Percentiles rank a stretch among this genome's conserved stretches.
Evolutionary conservation across 805 yeast species (phyloP).

Genomic region (Nakazawaea holstii): DNA sequence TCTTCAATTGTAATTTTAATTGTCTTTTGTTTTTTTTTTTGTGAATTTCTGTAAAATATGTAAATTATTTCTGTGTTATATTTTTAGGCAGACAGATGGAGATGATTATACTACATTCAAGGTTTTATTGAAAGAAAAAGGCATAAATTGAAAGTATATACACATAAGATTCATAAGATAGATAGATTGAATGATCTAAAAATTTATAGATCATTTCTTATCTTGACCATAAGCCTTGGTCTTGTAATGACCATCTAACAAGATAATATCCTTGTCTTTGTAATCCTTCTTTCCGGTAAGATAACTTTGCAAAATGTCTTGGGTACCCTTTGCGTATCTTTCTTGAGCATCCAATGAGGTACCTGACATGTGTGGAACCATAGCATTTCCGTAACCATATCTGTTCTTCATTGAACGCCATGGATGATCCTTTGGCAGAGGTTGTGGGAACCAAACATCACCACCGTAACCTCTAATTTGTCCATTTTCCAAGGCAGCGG

Average conservation of each 20-base stretch:
- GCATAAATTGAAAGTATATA: too few relatives aligned
- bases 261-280: slow-evolving; percentile 72
- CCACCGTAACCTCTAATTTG: slow-evolving; percentile 78
- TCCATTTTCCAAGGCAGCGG: slow-evolving; percentile 65
- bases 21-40: neutral
- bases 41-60: too few relatives aligned
- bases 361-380: slow-evolving; percentile 82
- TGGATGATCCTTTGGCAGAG: slow-evolving; percentile 72
- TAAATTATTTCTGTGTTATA: too few relatives aligned
- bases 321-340: slow-evolving; percentile 67
- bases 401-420: slow-evolving; percentile 68
- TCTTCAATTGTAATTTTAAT: too few relatives aligned
- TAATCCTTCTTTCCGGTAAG: slow-evolving; percentile 60
- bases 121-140: too few relatives aligned
- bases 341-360: slow-evolving; percentile 76
- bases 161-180: too few relatives aligned
- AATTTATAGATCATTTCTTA: slow-evolving; percentile 27
- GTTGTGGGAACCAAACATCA: slow-evolving; percentile 84
- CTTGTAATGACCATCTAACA: slow-evolving; percentile 65
- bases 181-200: too few relatives aligned
- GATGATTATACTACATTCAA: too few relatives aligned
- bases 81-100: too few relatives aligned
- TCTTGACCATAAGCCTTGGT: slow-evolving; percentile 65
- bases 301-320: slow-evolving; percentile 58
- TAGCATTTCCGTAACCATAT: slow-evolving; percentile 73